Evolutionary conservation across 2,329 filamentous ascomycete species (phyloP), one percentile per base, ranked within the genome.

Genomic region (Tolypocladium pustulatum): DNA sequence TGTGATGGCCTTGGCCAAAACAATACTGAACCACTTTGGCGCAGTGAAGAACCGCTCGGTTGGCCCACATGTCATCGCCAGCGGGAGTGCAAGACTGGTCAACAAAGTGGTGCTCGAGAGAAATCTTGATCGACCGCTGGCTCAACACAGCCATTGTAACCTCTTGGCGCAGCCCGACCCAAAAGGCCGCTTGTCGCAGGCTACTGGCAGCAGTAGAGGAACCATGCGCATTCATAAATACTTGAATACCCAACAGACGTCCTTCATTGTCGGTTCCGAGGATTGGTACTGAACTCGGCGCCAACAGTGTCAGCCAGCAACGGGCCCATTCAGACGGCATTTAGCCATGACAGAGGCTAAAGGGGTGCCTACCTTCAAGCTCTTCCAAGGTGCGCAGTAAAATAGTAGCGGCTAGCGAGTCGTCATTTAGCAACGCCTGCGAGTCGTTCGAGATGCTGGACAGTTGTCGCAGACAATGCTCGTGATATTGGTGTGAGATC

Each of bases 11-110:
- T 27, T 76, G 71, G 2, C 78, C 76, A 63, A 86, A 87, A 66
- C 84, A 87, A 64, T 80, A 85, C 61, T 85, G 82, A 20, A 87
- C 70, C 1, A 86, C 81, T 61, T 86, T 82, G n/a, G 83, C 83
- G 57, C 83, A 83, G 63, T 84, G 80, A 3, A 84, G 77, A 0
- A 87, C 77, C 20, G 84, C 81, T 20, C 83, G 76, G 66, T 86
- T 85, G 2, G 83, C 79, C 82, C 82, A 85, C 0, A 74, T 75
- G 60, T 78, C 78, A 61, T 85, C 82, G 51, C 77, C 76, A 0
- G 76, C 73, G 0, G 74, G 69, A 2, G 73, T 70, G 12, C 81
- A 73, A 0, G 75, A 76, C n/a, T 76, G 75, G 63, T 83, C 79
- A 46, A 82, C 75, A 40, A 82, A 76, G 27, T 71, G 74, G 53